A percentile compares a stretch with the other conserved stretches of the same genome.
phyloP scores from a whole-genome alignment of 805 yeast genomes.

The Yamadazyma nakazawae region DNA sequence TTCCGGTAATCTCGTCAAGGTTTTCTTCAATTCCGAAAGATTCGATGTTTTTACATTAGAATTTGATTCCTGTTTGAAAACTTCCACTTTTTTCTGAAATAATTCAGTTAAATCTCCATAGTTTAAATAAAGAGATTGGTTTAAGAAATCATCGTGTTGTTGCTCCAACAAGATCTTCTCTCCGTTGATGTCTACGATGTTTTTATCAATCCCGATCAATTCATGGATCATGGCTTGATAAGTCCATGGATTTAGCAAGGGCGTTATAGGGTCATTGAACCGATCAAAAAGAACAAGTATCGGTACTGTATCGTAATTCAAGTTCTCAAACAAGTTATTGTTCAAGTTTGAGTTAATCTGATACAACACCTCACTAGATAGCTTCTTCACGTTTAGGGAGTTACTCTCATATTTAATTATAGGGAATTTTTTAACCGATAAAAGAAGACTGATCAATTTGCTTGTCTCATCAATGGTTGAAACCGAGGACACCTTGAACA shows the following conservation, averaged over 20 bases:
- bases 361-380: slow-evolving; percentile 64
- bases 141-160: slow-evolving; percentile 71
- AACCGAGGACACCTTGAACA: slow-evolving; percentile 39
- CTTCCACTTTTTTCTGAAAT: slow-evolving; percentile 78
- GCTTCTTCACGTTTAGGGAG: slow-evolving; percentile 58
- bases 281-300: slow-evolving; percentile 76
- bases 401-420: slow-evolving; percentile 72
- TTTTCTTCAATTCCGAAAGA: slow-evolving; percentile 84
- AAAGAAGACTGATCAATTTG: slow-evolving; percentile 50
- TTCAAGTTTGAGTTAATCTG: slow-evolving; percentile 54
- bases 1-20: slow-evolving; percentile 92
- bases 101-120: slow-evolving; percentile 93
- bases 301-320: slow-evolving; percentile 70
- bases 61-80: slow-evolving; percentile 77
- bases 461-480: slow-evolving; percentile 33
- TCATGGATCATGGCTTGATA: slow-evolving; percentile 98
- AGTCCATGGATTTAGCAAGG: slow-evolving; percentile 93
- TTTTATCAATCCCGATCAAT: slow-evolving; percentile 75
- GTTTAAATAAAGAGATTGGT: slow-evolving; percentile 79
- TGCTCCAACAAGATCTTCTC: slow-evolving; percentile 48
- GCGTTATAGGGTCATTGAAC: slow-evolving; percentile 88
- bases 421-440: slow-evolving; percentile 77
- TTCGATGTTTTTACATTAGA: slow-evolving; percentile 62
- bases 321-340: slow-evolving; percentile 61
- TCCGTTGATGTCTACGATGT: slow-evolving; percentile 66